phyloP scores from a whole-genome alignment of 768 basidiomycete species.

The Artomyces pyxidatus region DNA sequence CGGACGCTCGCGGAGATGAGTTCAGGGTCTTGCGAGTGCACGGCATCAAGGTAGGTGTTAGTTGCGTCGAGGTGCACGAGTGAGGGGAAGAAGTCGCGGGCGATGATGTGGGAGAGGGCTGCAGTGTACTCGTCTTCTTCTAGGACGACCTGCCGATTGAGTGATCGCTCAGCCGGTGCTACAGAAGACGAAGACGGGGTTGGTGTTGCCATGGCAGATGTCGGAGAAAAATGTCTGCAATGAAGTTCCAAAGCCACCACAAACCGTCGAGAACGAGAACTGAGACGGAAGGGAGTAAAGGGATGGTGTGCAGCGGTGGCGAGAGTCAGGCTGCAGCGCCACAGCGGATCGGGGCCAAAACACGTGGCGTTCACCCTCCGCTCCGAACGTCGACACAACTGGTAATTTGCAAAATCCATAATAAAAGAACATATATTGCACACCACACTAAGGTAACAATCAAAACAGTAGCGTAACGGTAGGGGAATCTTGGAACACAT shows the following conservation, averaged over 20 bases:
- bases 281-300: neutral
- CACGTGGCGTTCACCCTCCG: too few species aligned
- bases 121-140: slow-evolving; percentile 95
- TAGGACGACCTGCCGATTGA: slow-evolving; percentile 64
- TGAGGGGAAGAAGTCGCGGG: slow-evolving; percentile 96
- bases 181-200: slow-evolving; percentile 20
- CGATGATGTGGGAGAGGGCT: slow-evolving; percentile 86
- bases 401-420: neutral
- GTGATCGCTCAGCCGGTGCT: slow-evolving; percentile 38
- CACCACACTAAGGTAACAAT: slow-evolving; percentile 1
- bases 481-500: neutral
- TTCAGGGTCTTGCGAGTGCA: slow-evolving; percentile 65
- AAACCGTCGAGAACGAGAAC: neutral
- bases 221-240: too few species aligned
- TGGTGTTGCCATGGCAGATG: slow-evolving; percentile 27
- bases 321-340: neutral
- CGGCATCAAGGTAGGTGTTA: slow-evolving; percentile 77
- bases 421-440: neutral
- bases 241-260: too few species aligned
- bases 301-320: slow-evolving; percentile 17
- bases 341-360: neutral
- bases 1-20: slow-evolving; percentile 74
- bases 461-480: slow-evolving; percentile 4
- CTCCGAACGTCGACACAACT: neutral
- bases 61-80: slow-evolving; percentile 84